A percentile compares a stretch with the other conserved stretches of the same genome.
Evolutionary conservation across 768 basidiomycete species (phyloP).

Genomic region (Phanerochaete sordida): DNA sequence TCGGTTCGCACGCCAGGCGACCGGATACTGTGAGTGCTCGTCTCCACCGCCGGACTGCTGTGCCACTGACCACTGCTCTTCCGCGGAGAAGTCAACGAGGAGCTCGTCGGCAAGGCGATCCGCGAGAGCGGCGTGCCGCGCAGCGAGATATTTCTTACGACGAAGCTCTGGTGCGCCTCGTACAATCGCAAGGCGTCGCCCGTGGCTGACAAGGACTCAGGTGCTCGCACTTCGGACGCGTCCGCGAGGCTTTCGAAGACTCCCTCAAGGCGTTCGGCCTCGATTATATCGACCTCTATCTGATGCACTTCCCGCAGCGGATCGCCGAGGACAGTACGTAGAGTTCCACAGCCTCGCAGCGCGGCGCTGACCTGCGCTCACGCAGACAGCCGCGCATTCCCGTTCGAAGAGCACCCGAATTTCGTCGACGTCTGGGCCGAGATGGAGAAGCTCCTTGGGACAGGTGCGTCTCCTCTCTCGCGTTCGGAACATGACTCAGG

Average conservation of each 20-base stretch:
- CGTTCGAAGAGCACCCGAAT: constrained; percentile 15
- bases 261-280: constrained; percentile 26
- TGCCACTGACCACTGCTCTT: no score
- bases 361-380: no score
- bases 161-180: constrained; percentile 40
- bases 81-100: constrained; percentile 32
- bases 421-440: constrained; percentile 32
- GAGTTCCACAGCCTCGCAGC: neutral
- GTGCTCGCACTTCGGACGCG: constrained; percentile 18
- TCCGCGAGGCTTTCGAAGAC: constrained; percentile 26
- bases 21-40: no score
- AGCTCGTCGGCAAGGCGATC: constrained; percentile 42
- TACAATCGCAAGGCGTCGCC: neutral
- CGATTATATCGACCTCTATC: constrained; percentile 36
- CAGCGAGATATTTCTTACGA: constrained; percentile 44
- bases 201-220: no score
- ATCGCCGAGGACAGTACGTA: neutral
- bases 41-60: no score
- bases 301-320: constrained; percentile 33
- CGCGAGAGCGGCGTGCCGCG: constrained; percentile 41
- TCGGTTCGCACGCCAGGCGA: no score
- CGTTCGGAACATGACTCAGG: neutral
- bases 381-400: neutral
- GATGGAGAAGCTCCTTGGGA: constrained; percentile 31
- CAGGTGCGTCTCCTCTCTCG: constrained; percentile 14